A percentile compares a stretch with the other conserved stretches of the same genome.
Evolutionary conservation across 2,329 filamentous ascomycete genomes (phyloP).

Genomic region (Pleurostoma richardsiae): DNA sequence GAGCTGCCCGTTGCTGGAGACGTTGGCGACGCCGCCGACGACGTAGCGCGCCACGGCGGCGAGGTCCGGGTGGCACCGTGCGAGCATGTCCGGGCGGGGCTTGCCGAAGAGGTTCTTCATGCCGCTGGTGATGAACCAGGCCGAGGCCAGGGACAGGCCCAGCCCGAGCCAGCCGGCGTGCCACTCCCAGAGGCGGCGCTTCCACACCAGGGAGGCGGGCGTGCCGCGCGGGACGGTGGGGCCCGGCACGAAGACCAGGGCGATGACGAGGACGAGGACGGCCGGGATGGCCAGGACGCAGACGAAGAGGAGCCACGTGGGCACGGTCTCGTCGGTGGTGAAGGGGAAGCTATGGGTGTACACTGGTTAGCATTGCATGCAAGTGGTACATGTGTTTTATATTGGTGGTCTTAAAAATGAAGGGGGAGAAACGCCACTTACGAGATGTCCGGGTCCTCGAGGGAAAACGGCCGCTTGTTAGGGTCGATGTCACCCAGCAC

Average conservation of each 20-base stretch:
- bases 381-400: constrained; percentile 1
- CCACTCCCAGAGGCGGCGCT: constrained; percentile 84
- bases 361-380: constrained; percentile 2
- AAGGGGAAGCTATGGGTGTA: constrained; percentile 61
- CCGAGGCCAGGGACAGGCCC: constrained; percentile 62
- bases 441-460: constrained; percentile 73
- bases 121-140: constrained; percentile 78
- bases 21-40: constrained; percentile 54
- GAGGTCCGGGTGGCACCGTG: constrained; percentile 72
- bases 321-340: constrained; percentile 66
- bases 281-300: constrained; percentile 61
- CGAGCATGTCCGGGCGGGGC: constrained; percentile 76
- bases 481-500: constrained; percentile 56
- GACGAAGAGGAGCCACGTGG: constrained; percentile 59
- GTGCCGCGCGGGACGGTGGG: constrained; percentile 59
- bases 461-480: constrained; percentile 65
- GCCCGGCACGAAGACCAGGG: constrained; percentile 68
- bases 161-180: constrained; percentile 83
- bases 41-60: constrained; percentile 52
- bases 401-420: not conserved
- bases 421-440: constrained; percentile 23
- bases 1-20: constrained; percentile 56
- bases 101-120: constrained; percentile 74
- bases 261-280: constrained; percentile 62
- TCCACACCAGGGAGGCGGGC: constrained; percentile 63